Base-by-base conservation (phyloP, 1,284 basidiomycete genomes). In the Schizophyllum commune region DNA sequence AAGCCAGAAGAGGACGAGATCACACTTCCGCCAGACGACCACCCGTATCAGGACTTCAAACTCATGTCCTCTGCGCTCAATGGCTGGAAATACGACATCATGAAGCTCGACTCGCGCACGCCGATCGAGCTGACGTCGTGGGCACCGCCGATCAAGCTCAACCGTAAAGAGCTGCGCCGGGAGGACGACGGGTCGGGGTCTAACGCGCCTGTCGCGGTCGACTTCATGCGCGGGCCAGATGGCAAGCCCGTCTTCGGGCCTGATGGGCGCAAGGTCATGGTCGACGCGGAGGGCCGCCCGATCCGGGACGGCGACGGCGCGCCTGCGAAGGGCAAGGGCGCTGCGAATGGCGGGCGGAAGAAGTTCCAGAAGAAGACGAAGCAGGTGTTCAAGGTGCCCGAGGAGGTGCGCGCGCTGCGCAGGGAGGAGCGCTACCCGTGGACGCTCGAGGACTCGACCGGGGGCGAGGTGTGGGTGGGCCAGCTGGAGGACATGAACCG, bases 381-480 rank as follows among this genome's bases (percentile, higher is more conserved):
- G 62, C 91, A 94, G 76, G 89, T 94, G 32, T 92, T 87, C 72
- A 81, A 85, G 60, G 84, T 88, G 3, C 79, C 85, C 0, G 87
- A 90, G 56, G 83, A 86, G 22, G 75, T 82, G 56, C 76, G 88
- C 59, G 82, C 86, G 74, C 77, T 94, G 67, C 78, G 88, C 69
- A 83, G 81, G 68, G 92, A 95, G 75, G 93, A 95, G 73, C 79
- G 89, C 65, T 90, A 89, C 72, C 92, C 93, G 1, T 95, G 92
- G 93, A 85, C 95, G 55, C 83, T 94, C 74, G 92, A 95, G 75
- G 91, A 93, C 70, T 82, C 80, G 19, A 74, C 74, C 54, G 81
- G 83, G 59, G 75, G 79, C 62, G 89, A 92, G 73, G 70, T 83
- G 32, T 95, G 92, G 92, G 78, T 85, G 20, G 93, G 88, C 19